Evolutionary conservation across 345 rosid species (phyloP).

Genomic region (Aquilaria yunnanensis): DNA sequence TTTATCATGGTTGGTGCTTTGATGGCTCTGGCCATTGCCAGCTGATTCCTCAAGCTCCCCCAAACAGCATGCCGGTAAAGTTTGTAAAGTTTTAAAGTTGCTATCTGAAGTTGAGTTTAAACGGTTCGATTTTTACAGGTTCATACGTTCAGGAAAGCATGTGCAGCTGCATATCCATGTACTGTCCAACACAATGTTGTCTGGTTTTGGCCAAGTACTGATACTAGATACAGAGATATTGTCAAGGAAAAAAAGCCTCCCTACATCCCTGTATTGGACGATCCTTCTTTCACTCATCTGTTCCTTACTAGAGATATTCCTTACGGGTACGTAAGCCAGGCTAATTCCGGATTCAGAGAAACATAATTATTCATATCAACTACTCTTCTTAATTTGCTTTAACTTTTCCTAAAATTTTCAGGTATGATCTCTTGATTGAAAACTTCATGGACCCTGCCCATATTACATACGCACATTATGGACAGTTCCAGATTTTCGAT

Average conservation of each 20-base stretch:
- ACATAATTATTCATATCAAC: not conserved
- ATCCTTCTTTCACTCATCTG: slow-evolving; percentile 52
- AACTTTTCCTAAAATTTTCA: slow-evolving; percentile 17
- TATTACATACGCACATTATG: slow-evolving; percentile 79
- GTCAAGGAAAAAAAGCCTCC: slow-evolving; percentile 56
- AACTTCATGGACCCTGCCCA: slow-evolving; percentile 89
- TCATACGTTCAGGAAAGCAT: slow-evolving; percentile 57
- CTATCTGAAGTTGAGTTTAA: too few relatives aligned
- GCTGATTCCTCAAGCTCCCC: slow-evolving; percentile 78
- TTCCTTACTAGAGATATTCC: slow-evolving; percentile 65
- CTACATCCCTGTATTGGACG: slow-evolving; percentile 61
- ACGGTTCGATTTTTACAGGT: slow-evolving; percentile 32
- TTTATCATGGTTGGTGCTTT: slow-evolving; percentile 93
- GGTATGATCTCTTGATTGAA: slow-evolving; percentile 72
- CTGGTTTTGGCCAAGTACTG: slow-evolving; percentile 88
- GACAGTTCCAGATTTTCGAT: slow-evolving; percentile 12
- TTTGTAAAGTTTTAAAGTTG: not conserved
- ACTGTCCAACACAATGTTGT: slow-evolving; percentile 61
- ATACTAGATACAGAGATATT: slow-evolving; percentile 57
- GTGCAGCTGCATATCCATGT: slow-evolving; percentile 64
- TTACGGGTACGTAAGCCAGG: slow-evolving; percentile 44
- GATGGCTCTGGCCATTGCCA: slow-evolving; percentile 72
- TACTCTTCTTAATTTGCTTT: too few relatives aligned
- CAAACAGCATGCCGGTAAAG: slow-evolving; percentile 67
- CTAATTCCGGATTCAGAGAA: not conserved